Conservation (phyloP, 257 asterid species). For the Nicotiana sylvestris region DNA sequence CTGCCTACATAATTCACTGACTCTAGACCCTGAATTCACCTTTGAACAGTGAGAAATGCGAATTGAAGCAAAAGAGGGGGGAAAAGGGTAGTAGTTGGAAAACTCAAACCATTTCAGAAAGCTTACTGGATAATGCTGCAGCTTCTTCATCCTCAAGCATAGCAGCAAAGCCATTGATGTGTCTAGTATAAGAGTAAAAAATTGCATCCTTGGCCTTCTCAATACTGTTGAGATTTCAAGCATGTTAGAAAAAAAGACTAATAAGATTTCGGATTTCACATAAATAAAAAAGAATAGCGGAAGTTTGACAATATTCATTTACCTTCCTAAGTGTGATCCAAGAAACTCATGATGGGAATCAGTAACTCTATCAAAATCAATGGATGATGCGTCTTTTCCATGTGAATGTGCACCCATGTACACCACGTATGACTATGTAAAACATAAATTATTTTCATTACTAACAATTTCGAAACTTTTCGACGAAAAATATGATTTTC, state of each 20-base stretch:
- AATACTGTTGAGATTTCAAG: constrained; percentile 27
- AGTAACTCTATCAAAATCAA: constrained; percentile 56
- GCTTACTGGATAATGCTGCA: constrained; percentile 54
- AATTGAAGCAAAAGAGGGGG: background rate
- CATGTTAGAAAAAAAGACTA: background rate
- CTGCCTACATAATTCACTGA: too few relatives aligned
- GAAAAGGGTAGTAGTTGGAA: background rate
- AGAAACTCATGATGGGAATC: constrained; percentile 69
- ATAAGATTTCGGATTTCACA: background rate
- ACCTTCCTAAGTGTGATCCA: constrained; percentile 84
- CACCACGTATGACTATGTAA: constrained; percentile 67
- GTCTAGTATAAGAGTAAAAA: constrained; percentile 76
- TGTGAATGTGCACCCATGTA: constrained; percentile 90
- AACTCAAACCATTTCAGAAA: background rate
- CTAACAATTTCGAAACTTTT: too few relatives aligned
- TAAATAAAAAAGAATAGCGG: background rate
- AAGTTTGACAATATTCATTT: background rate
- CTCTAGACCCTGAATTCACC: constrained; percentile 36
- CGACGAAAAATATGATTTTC: too few relatives aligned
- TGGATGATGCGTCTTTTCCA: constrained; percentile 41
- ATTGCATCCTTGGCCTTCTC: constrained; percentile 72
- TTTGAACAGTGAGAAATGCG: constrained; percentile 12
- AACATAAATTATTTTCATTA: constrained; percentile 3
- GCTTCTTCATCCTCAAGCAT: constrained; percentile 67
- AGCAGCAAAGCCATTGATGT: constrained; percentile 98